Evolutionary conservation across 805 yeast species (phyloP).

Genomic region (Blastobotrys attinorum): DNA sequence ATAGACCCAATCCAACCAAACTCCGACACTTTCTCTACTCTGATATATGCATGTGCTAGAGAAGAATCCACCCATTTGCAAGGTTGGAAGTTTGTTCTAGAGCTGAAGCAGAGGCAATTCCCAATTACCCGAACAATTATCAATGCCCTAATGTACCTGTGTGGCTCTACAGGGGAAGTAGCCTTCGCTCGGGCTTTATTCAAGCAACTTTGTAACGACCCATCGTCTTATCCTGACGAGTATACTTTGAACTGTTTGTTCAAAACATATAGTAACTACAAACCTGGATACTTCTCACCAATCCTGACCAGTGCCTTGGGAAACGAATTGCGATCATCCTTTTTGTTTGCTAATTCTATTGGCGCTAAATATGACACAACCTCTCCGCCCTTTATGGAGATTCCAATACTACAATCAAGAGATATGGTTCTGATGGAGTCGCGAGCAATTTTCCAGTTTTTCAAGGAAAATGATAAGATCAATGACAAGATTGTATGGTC

Average conservation of each 20-base stretch:
- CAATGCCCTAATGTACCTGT: conserved; percentile 63
- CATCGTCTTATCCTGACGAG: conserved; percentile 24
- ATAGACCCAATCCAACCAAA: conserved; percentile 34
- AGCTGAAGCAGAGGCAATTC: conserved; percentile 40
- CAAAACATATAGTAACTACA: conserved; percentile 26
- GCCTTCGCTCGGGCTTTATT: conserved; percentile 55
- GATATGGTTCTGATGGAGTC: conserved; percentile 61
- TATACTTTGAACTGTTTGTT: conserved; percentile 26
- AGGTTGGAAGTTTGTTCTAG: conserved; percentile 76
- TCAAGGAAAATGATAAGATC: conserved; percentile 36
- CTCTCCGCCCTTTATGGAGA: conserved; percentile 66
- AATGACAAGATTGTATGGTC: conserved; percentile 39
- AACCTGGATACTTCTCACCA: conserved; percentile 21
- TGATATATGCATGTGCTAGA: conserved; percentile 63
- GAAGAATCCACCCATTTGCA: conserved; percentile 38
- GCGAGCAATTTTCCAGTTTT: conserved; percentile 62
- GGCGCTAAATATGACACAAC: not conserved
- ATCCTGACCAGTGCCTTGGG: conserved; percentile 24
- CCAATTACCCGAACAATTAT: conserved; percentile 37
- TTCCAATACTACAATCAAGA: conserved; percentile 33
- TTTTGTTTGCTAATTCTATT: conserved; percentile 12
- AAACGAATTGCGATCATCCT: conserved; percentile 20
- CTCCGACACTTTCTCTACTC: conserved; percentile 40
- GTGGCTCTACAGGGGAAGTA: conserved; percentile 77
- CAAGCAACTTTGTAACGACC: conserved; percentile 22